Conservation (phyloP, 345 rosid species). For the Brassica incana region DNA sequence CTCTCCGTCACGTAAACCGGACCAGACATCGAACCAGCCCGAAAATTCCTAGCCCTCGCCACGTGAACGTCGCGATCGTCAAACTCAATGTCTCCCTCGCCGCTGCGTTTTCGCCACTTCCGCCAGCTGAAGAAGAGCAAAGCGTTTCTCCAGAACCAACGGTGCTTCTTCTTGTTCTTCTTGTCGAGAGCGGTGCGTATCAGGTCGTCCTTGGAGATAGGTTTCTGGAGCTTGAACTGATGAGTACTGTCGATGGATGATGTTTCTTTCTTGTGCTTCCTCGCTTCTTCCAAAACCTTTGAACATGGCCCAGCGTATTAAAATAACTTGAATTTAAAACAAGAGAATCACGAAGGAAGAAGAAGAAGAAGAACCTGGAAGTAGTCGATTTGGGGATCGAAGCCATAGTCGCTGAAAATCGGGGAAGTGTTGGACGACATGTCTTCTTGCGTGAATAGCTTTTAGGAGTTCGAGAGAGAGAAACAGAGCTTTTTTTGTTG, state of each 20-base stretch:
- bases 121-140: constrained; percentile 60
- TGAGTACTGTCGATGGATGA: constrained; percentile 55
- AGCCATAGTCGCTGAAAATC: constrained; percentile 84
- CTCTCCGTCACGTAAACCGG: constrained; percentile 76
- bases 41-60: constrained; percentile 53
- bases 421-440: constrained; percentile 50
- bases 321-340: not conserved
- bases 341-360: not conserved
- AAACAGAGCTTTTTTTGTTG: not conserved
- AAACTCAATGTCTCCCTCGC: not conserved
- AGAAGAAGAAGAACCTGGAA: constrained; percentile 56
- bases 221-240: constrained; percentile 83
- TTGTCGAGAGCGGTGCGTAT: constrained; percentile 41
- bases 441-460: not conserved
- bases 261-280: constrained; percentile 47
- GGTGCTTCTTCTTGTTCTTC: constrained; percentile 32
- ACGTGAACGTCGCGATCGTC: constrained; percentile 45
- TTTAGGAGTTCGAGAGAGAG: constrained; percentile 7
- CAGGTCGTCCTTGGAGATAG: constrained; percentile 62
- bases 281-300: constrained; percentile 80
- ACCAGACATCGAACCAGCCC: constrained; percentile 62
- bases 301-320: not conserved
- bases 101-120: constrained; percentile 38
- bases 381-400: constrained; percentile 84
- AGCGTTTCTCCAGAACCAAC: constrained; percentile 70